phyloP scores from a whole-genome alignment of 495 filamentous ascomycete species.

The Aspergillus biplanus region DNA sequence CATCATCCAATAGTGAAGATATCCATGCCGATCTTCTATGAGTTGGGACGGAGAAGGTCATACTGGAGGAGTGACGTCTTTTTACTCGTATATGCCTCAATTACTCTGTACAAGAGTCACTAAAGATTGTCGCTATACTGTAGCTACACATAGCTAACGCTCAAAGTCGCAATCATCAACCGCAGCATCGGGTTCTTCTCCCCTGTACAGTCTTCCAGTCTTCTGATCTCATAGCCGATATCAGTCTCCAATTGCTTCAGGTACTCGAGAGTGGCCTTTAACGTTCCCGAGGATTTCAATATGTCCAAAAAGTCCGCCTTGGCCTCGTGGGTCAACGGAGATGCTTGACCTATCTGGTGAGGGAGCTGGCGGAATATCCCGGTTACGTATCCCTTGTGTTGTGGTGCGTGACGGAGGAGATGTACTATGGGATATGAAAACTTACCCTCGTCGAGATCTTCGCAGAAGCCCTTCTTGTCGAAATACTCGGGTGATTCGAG shows the following conservation, averaged over 20 bases:
- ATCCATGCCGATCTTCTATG: no score
- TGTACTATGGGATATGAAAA: constrained; percentile 23
- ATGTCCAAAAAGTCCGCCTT: not conserved
- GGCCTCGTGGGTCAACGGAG: not conserved
- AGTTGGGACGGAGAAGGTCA: no score
- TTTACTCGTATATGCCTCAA: no score
- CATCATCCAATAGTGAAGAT: no score
- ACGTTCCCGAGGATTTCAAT: not conserved
- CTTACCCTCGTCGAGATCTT: constrained; percentile 22
- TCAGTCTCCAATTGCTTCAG: not conserved
- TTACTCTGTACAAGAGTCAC: no score
- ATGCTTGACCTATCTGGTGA: not conserved
- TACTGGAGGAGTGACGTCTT: no score
- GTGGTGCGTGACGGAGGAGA: not conserved
- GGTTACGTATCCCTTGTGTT: not conserved
- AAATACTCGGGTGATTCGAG: constrained; percentile 23
- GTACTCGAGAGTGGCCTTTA: not conserved
- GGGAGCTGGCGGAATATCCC: not conserved
- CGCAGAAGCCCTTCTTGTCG: constrained; percentile 22
- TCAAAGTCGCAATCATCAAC: not conserved
- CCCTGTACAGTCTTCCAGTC: not conserved
- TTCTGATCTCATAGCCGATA: not conserved
- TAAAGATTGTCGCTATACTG: no score
- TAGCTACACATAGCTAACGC: not conserved
- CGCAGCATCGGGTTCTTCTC: not conserved